Base-by-base conservation (phyloP, 2,329 filamentous ascomycete species). In the Fusarium udum region DNA sequence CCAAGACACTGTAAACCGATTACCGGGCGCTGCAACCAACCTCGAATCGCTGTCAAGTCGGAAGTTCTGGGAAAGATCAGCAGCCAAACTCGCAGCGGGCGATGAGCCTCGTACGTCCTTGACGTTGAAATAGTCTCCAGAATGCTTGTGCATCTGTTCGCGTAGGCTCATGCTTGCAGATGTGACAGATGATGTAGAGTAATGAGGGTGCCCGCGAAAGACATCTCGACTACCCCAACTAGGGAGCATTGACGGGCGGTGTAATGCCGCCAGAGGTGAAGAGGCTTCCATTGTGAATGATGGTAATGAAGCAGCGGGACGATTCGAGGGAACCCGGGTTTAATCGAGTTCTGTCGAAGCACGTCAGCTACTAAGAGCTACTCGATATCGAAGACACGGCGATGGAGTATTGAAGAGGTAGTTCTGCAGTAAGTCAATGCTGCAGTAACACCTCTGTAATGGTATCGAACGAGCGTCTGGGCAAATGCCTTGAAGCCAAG, bases 1-100 rank as follows among this genome's bases (percentile, higher is more conserved):
- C 56, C 58, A 67, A 64, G 53, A 66, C 71, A 57, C 61, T 46
- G 43, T 53, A 24, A 31, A 48, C 40, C 42, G 22, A 43, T 46
- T 34, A 56, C 36, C 26, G 61, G 36, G 61, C 53, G 58, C 72
- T 26, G 71, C 71, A 69, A 85, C 88, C 76, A 87, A 98, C 95
- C 95, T 98, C 80, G 92, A 82, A 63, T 90, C 87, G 69, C 84
- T 94, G 83, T 98, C 95, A 81, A 98, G 93, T 81, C 95, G 93
- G 82, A 98, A 97, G 86, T 98, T 99, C 81, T 97, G 95, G 66
- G 95, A 98, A 78, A 98, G 88, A 84, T 99, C 96, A 71, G 95
- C 95, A 46, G 95, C 95, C 76, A 99, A 86, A 79, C 94, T 97
- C 59, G 94, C 91, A 40, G 95, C 95, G 11, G 96, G 96, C 64